Evolutionary conservation across 768 basidiomycete species (phyloP).

Genomic region (Pulveroboletus sp.): DNA sequence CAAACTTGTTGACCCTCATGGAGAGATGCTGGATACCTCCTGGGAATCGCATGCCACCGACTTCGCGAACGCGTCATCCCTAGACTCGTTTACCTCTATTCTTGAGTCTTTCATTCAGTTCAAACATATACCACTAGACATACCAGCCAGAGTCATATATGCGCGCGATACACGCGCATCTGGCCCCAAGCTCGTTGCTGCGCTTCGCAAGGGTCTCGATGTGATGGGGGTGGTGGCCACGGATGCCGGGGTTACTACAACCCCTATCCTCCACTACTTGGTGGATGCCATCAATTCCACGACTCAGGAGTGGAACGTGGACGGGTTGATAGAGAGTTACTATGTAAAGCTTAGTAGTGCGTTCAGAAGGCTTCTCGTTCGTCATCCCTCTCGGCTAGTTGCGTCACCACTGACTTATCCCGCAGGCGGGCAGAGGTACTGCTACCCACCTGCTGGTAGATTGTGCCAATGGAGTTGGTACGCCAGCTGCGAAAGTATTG

Average conservation of each 20-base stretch:
- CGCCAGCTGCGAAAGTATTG: slow-evolving; percentile 62
- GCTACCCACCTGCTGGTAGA: slow-evolving; percentile 72
- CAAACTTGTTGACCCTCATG: slow-evolving; percentile 94
- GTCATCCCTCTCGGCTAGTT: slow-evolving; percentile 29
- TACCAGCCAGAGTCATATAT: slow-evolving; percentile 81
- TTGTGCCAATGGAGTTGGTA: slow-evolving; percentile 98
- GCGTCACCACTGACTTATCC: slow-evolving; percentile 5
- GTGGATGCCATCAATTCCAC: slow-evolving; percentile 87
- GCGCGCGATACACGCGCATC: slow-evolving; percentile 93
- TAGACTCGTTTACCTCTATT: slow-evolving; percentile 65
- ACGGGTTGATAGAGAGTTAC: slow-evolving; percentile 80
- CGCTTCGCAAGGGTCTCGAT: slow-evolving; percentile 79
- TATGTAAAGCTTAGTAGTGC: slow-evolving; percentile 74
- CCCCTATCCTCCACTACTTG: slow-evolving; percentile 93
- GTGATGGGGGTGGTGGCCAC: slow-evolving; percentile 65
- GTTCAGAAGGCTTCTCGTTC: slow-evolving; percentile 83
- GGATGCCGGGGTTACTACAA: slow-evolving; percentile 84
- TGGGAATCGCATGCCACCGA: slow-evolving; percentile 90
- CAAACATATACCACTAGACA: slow-evolving; percentile 71
- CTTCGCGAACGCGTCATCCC: slow-evolving; percentile 77
- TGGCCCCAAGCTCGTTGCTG: slow-evolving; percentile 66
- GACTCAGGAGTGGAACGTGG: slow-evolving; percentile 73
- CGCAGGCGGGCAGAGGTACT: slow-evolving; percentile 55
- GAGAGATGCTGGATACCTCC: slow-evolving; percentile 92
- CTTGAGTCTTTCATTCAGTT: slow-evolving; percentile 59